phyloP scores from a whole-genome alignment of 2,329 filamentous ascomycete genomes.

The Cladosporium sp. region DNA sequence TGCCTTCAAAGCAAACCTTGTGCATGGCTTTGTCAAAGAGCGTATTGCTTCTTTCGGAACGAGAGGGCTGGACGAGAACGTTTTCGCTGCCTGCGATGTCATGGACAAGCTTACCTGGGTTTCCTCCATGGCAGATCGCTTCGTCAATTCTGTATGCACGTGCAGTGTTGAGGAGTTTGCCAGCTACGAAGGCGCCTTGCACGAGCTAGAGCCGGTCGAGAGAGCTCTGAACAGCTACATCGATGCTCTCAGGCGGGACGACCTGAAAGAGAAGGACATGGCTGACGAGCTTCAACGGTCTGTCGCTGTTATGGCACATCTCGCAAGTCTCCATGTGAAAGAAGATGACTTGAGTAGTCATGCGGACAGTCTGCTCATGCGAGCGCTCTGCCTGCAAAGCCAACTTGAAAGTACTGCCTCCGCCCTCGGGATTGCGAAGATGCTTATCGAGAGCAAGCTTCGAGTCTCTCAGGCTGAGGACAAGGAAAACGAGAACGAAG shows the following conservation, averaged over 20 bases:
- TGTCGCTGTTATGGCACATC: constrained; percentile 78
- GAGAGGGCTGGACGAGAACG: constrained; percentile 67
- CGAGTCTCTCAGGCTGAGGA: constrained; percentile 51
- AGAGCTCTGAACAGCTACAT: constrained; percentile 83
- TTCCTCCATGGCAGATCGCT: constrained; percentile 73
- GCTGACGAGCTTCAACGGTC: constrained; percentile 73
- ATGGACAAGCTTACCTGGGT: constrained; percentile 84
- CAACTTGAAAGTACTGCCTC: constrained; percentile 72
- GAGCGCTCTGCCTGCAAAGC: constrained; percentile 67
- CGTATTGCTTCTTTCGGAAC: constrained; percentile 61
- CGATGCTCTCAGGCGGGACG: constrained; percentile 73
- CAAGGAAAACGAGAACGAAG: constrained; percentile 44
- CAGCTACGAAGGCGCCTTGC: constrained; percentile 70
- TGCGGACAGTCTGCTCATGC: constrained; percentile 74
- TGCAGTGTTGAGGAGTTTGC: constrained; percentile 74
- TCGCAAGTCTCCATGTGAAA: constrained; percentile 73
- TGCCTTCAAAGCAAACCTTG: constrained; percentile 76
- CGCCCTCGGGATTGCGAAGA: constrained; percentile 57
- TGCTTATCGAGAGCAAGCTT: constrained; percentile 51
- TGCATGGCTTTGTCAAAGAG: constrained; percentile 74
- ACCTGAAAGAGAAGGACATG: constrained; percentile 78
- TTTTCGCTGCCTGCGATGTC: constrained; percentile 73
- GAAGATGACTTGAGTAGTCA: constrained; percentile 60
- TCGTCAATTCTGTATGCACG: constrained; percentile 70
- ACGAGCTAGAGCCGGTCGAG: constrained; percentile 88